Evolutionary conservation across 352 stramenopile species (phyloP).

Genomic region (Albugo laibachii): DNA sequence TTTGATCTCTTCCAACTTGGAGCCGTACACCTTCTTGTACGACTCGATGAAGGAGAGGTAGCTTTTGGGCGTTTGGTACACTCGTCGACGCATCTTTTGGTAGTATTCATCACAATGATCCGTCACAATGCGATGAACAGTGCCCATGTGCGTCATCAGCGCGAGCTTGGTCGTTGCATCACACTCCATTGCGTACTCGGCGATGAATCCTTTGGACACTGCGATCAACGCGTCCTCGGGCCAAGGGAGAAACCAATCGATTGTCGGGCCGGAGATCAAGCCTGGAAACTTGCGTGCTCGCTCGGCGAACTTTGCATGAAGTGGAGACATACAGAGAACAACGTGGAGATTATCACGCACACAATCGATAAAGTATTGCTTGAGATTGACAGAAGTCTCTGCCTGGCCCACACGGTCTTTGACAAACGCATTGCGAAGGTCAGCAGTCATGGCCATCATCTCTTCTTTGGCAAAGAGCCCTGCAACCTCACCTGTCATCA

Average conservation of each 20-base stretch:
- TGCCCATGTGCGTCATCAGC: slow-evolving; percentile 96
- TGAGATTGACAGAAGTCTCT: slow-evolving; percentile 92
- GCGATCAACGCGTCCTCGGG: slow-evolving; percentile 94
- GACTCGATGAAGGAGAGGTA: slow-evolving; percentile 97
- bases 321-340: slow-evolving; percentile 97
- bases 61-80: slow-evolving; percentile 97
- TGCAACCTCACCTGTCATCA: slow-evolving; percentile 97
- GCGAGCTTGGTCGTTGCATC: slow-evolving; percentile 63
- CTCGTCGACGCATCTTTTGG: slow-evolving; percentile 90
- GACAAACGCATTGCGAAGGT: slow-evolving; percentile 88
- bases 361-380: slow-evolving; percentile 96
- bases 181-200: slow-evolving; percentile 91
- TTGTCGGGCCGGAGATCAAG: slow-evolving; percentile 93
- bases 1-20: slow-evolving; percentile 89
- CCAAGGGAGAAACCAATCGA: slow-evolving; percentile 99
- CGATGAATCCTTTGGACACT: slow-evolving; percentile 92
- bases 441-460: slow-evolving; percentile 97
- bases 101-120: slow-evolving; percentile 97
- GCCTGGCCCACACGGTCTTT: slow-evolving; percentile 88
- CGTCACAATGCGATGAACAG: slow-evolving; percentile 93
- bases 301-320: slow-evolving; percentile 95
- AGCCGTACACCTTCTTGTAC: slow-evolving; percentile 94
- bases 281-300: slow-evolving; percentile 93
- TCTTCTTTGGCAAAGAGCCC: slow-evolving; percentile 97
- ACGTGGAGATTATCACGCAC: slow-evolving; percentile 97